These are phyloP conservation scores for Omphalotus guepiniiformis DNA, from an alignment of 768 basidiomycete genomes.

Conservation along the genomic window DNA sequence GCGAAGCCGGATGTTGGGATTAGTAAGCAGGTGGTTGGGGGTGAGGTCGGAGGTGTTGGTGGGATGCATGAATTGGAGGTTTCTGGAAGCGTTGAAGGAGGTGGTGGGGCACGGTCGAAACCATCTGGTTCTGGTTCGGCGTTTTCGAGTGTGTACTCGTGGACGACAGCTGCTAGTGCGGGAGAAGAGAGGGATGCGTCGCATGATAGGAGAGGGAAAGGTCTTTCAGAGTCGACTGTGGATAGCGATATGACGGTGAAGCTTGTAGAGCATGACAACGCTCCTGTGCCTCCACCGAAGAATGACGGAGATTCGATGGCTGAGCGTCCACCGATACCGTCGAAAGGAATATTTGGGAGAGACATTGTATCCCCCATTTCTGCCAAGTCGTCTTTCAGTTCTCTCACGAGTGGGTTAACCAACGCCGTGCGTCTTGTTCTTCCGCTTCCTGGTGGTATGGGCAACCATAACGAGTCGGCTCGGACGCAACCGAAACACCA, in stretches of 20 bases:
- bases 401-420: conserved; percentile 48
- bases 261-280: background rate
- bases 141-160: background rate
- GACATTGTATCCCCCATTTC: conserved; percentile 10
- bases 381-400: conserved; percentile 39
- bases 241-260: background rate
- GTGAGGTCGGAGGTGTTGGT: conserved; percentile 38
- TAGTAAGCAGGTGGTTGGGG: conserved; percentile 46
- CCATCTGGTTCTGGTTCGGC: conserved; percentile 11
- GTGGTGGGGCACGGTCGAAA: background rate
- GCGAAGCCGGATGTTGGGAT: conserved; percentile 58
- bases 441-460: conserved; percentile 30
- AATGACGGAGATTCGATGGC: too few species aligned
- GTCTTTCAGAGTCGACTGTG: background rate
- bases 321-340: conserved; percentile 6
- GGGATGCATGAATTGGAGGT: conserved; percentile 42
- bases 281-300: conserved; percentile 2
- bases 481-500: too few species aligned
- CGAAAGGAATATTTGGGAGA: background rate
- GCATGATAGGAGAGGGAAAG: background rate
- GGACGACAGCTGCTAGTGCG: background rate
- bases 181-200: background rate
- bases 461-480: too few species aligned
- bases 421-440: conserved; percentile 60
- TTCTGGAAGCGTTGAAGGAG: background rate